A percentile compares a stretch with the other conserved stretches of the same genome.
Evolutionary conservation across 495 filamentous ascomycete species (phyloP).

Genomic region (Aspergillus conjunctus): DNA sequence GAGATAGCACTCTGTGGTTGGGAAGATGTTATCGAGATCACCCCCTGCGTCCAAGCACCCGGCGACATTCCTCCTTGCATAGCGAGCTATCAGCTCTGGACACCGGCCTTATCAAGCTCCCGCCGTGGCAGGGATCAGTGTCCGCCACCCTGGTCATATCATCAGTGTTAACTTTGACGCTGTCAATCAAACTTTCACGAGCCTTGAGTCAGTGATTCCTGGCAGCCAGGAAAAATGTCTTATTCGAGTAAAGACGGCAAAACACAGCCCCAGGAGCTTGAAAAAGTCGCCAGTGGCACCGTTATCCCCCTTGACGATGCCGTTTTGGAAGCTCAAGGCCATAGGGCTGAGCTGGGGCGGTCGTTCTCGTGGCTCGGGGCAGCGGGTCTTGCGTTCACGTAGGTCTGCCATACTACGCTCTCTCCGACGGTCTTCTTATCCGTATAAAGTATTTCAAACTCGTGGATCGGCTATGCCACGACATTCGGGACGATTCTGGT

Average conservation of each 20-base stretch:
- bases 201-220: not conserved
- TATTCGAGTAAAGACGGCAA: not conserved
- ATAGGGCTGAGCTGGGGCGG: constrained; percentile 24
- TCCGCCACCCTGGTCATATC: not conserved
- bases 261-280: not conserved
- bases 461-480: constrained; percentile 30
- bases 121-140: not conserved
- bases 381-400: constrained; percentile 30
- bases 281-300: constrained; percentile 9
- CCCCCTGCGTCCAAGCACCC: no score
- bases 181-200: not conserved
- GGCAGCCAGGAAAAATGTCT: not conserved
- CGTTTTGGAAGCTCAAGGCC: constrained; percentile 30
- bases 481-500: constrained; percentile 25
- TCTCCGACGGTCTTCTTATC: not conserved
- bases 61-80: no score
- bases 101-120: no score
- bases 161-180: not conserved
- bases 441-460: constrained; percentile 29
- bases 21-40: no score
- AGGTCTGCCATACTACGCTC: not conserved
- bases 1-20: no score
- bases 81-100: no score
- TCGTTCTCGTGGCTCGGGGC: constrained; percentile 30
- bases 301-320: constrained; percentile 25